Base-by-base conservation (phyloP, 129 eudicot species). In the Helichrysum umbraculigerum region DNA sequence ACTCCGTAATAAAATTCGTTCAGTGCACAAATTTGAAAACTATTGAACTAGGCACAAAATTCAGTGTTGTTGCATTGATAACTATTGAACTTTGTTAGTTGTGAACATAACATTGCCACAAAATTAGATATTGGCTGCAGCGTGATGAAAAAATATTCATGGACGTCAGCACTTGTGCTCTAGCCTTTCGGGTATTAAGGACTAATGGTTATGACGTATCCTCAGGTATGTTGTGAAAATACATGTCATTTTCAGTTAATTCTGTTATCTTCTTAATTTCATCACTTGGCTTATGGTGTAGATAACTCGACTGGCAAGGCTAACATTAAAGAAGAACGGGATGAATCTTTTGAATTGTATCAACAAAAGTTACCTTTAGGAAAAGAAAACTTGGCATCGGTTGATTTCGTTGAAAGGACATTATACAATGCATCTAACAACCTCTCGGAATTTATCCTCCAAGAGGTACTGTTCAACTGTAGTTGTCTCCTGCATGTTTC, bases 141-240 rank as follows among this genome's bases (percentile, higher is more conserved):
- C 86, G 72, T 21, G 85, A 86, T 2, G 96, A 90, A 41, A 88
- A 90, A 50, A 83, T 93, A 83, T 85, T 88, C 68, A 77, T 70
- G 75, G 92, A 88, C 12, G 77, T 83, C 16, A 67, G 78, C 42
- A 88, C 98, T 67, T 88, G 89, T 85, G 86, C 90, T 28, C 70
- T 90, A 64, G 96, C 97, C 29, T 90, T 90, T 78, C 84, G 91
- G 20, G 11, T 90, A 35, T 71, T 93, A 77, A 85, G 98, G 44
- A 73, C 74, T 60, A 85, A 83, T 59, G 97, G 90, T 22, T 93
- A 93, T 78, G 81, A 85, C 75, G 90, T 93, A 67, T 42, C 51
- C 51, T 11, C 15, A 10, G 51, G 51, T 42, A 4, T 42, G 14
- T 42, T 42, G 82, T 88, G 58, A 42, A 42, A 42, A 78, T 91